A percentile compares a stretch with the other conserved stretches of the same genome.
Evolutionary conservation across 306 rosid genomes (phyloP).

Genomic region (Cucumis hystrix): DNA sequence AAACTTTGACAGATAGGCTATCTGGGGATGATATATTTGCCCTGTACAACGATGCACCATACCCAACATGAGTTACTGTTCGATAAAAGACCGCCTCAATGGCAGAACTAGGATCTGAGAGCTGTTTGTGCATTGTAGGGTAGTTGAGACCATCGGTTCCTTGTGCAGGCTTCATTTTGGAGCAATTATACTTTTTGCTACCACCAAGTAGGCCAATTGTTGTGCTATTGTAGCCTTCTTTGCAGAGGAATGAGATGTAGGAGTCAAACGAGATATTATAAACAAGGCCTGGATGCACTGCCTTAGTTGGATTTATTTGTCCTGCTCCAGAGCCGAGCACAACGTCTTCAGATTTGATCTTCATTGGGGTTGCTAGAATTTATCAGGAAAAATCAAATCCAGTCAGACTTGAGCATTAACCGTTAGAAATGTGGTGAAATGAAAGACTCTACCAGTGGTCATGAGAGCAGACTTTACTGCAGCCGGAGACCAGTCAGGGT

Average conservation of each 20-base stretch:
- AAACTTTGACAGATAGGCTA: conserved; percentile 29
- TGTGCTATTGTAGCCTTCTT: conserved; percentile 46
- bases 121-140: conserved; percentile 52
- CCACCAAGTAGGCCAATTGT: conserved; percentile 36
- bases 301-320: conserved; percentile 51
- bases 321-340: conserved; percentile 70
- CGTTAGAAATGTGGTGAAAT: not conserved
- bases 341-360: conserved; percentile 11
- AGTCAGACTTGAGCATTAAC: not conserved
- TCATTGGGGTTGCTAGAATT: conserved; percentile 46
- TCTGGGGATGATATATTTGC: conserved; percentile 36
- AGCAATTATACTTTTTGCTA: conserved; percentile 21
- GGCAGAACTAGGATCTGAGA: not conserved
- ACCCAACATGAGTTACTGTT: conserved; percentile 52
- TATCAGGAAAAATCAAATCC: not conserved
- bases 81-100: conserved; percentile 44
- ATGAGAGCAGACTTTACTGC: conserved; percentile 91
- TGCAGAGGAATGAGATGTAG: conserved; percentile 58
- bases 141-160: conserved; percentile 82
- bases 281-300: conserved; percentile 62
- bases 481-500: conserved; percentile 84
- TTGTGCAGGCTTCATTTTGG: conserved; percentile 15
- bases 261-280: conserved; percentile 33
- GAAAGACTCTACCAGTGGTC: conserved; percentile 53
- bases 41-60: conserved; percentile 37